Base-by-base conservation (phyloP, 73 alveolate species). In the Chromera velia region DNA sequence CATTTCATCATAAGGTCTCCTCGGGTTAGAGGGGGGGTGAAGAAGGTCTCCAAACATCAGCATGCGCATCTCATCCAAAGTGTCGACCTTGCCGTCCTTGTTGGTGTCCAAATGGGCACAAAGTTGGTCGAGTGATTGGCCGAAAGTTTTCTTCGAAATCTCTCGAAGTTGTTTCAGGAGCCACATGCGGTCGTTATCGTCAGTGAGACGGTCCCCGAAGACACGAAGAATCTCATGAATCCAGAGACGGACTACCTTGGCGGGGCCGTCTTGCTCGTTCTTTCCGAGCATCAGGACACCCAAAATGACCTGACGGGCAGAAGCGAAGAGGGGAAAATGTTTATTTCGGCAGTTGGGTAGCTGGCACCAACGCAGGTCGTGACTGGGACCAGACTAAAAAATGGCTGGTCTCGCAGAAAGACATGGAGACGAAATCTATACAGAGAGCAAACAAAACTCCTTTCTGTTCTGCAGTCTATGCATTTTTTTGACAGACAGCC, bases 191-290 rank as follows among this genome's bases (percentile, higher is more conserved):
- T 97, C 99, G 47, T 92, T 98, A 63, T 97, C 97, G 84, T 96
- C 95, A 34, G 95, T 94, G 62, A 97, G 88, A 46, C 99, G 87
- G 86, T 97, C 99, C 18, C 99, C 99, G 75, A 97, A 95, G 10
- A 96, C 98, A 72, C 99, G 93, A 78, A 94, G 83, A 72, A 93
- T 89, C 90, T 97, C 99, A 81, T 97, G 99, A 74, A 95, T 96
- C 99, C 99, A 97, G 33, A 97, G 91, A 70, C 99, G 92, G 26
- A 95, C 94, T 78, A 91, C 86, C 33, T 89, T 90, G 32, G 92
- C 99, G 32, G 67, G 77, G 0, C 84, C 84, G 22, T 76, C 84
- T 17, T 74, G 66, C 66, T 76, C 77, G 31, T 31, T 46, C 77
- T 77, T 77, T 46, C 67, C 67, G 55, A 77, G 70, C 72, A 77